Evolutionary conservation across 148 eudicot genomes (phyloP).

Genomic region (Euryodendron excelsum): DNA sequence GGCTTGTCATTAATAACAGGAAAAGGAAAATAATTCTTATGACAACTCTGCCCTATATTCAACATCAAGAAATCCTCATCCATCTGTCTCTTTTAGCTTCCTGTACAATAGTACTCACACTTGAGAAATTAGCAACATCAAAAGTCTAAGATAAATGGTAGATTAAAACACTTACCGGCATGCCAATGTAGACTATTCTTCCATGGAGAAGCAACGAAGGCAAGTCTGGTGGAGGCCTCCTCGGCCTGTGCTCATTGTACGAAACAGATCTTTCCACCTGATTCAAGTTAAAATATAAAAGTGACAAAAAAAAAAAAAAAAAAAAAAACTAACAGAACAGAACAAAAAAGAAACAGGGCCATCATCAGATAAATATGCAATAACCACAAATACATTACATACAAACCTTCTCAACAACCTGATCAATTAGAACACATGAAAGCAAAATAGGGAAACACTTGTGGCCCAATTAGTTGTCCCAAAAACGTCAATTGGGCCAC

Average conservation of each 20-base stretch:
- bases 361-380: not conserved
- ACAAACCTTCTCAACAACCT: not conserved
- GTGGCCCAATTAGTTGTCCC: not conserved
- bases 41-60: not conserved
- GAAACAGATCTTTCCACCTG: conserved; percentile 71
- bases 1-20: not conserved
- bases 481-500: not conserved
- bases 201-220: conserved; percentile 64
- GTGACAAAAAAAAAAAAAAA: conserved; percentile 4
- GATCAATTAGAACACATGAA: not conserved
- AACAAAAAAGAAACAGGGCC: not conserved
- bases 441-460: not conserved
- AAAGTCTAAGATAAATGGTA: not conserved
- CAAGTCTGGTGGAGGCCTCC: conserved; percentile 91
- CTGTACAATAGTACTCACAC: not conserved
- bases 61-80: too few species aligned
- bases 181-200: conserved; percentile 76
- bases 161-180: conserved; percentile 61
- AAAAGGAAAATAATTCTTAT: not conserved
- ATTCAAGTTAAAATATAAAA: conserved; percentile 6
- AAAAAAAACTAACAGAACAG: too few species aligned
- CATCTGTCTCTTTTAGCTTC: not conserved
- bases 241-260: conserved; percentile 62
- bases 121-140: not conserved
- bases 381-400: not conserved